Conservation (phyloP, 1,284 basidiomycete species). For the Termitomyces sp. region DNA sequence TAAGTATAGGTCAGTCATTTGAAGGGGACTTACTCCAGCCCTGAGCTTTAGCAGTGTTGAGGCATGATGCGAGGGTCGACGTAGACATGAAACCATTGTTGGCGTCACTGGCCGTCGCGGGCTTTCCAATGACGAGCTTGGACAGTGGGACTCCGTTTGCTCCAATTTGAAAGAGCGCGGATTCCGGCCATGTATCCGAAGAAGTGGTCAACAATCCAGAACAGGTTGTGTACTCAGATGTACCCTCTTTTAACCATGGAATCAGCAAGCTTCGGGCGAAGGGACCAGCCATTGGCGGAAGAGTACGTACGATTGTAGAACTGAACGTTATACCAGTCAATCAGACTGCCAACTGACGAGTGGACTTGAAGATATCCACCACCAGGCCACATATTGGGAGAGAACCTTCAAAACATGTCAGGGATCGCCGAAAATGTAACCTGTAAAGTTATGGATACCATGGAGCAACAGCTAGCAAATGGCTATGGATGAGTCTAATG, state of each 20-base stretch:
- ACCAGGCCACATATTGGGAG: slow-evolving; percentile 41
- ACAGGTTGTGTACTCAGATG: slow-evolving; percentile 49
- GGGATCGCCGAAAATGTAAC: background rate
- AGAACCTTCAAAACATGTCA: slow-evolving; percentile 35
- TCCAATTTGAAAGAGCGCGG: slow-evolving; percentile 53
- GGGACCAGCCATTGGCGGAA: background rate
- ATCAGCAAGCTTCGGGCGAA: background rate
- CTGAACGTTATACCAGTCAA: slow-evolving; percentile 50
- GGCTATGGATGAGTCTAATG: background rate
- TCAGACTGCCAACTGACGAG: slow-evolving; percentile 47
- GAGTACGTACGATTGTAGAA: slow-evolving; percentile 30
- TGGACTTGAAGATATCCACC: slow-evolving; percentile 60
- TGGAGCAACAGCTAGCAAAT: slow-evolving; percentile 41
- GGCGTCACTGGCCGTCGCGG: slow-evolving; percentile 44
- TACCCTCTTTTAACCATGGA: slow-evolving; percentile 35
- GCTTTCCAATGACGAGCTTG: slow-evolving; percentile 52
- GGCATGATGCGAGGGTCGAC: slow-evolving; percentile 44
- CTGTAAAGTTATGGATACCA: slow-evolving; percentile 30
- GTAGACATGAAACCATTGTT: slow-evolving; percentile 44
- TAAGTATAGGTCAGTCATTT: background rate
- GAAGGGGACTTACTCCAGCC: slow-evolving; percentile 45
- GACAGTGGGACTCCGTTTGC: slow-evolving; percentile 40
- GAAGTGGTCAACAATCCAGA: slow-evolving; percentile 43
- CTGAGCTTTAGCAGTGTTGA: slow-evolving; percentile 41
- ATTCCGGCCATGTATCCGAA: slow-evolving; percentile 39